Conservation (phyloP, 2,329 filamentous ascomycete species). For the Juglanconis oblonga region DNA sequence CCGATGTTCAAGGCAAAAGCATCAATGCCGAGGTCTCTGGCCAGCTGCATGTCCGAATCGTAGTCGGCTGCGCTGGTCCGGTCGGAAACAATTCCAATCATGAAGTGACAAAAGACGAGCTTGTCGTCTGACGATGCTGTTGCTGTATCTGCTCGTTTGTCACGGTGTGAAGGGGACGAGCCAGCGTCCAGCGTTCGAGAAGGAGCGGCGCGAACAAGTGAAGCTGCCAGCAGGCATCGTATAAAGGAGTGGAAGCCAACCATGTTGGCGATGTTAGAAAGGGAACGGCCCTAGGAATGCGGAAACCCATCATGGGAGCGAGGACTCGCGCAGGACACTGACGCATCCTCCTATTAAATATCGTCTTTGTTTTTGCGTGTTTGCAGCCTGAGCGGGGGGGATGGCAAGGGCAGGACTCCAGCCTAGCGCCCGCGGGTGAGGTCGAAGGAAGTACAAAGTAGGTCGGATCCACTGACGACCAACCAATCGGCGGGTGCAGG, state of each 20-base stretch:
- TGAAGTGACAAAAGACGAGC: constrained; percentile 19
- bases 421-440: too few species aligned
- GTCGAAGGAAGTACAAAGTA: background rate
- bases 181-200: constrained; percentile 3
- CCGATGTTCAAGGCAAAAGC: constrained; percentile 30
- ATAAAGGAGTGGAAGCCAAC: constrained; percentile 9
- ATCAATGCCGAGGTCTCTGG: constrained; percentile 25
- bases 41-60: constrained; percentile 17
- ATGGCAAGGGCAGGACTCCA: too few species aligned
- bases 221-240: constrained; percentile 6
- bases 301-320: background rate
- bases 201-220: constrained; percentile 4
- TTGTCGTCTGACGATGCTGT: constrained; percentile 8
- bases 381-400: background rate
- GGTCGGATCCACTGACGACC: background rate
- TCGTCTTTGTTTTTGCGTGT: background rate
- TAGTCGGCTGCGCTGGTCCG: constrained; percentile 17
- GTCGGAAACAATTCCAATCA: constrained; percentile 18
- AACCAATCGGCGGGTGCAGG: background rate
- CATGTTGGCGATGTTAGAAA: constrained; percentile 1
- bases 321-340: background rate
- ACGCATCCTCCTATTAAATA: background rate
- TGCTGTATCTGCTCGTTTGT: background rate
- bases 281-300: background rate
- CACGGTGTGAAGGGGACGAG: background rate